Conservation (phyloP, 2,329 filamentous ascomycete species). For the Fusarium virguliforme region DNA sequence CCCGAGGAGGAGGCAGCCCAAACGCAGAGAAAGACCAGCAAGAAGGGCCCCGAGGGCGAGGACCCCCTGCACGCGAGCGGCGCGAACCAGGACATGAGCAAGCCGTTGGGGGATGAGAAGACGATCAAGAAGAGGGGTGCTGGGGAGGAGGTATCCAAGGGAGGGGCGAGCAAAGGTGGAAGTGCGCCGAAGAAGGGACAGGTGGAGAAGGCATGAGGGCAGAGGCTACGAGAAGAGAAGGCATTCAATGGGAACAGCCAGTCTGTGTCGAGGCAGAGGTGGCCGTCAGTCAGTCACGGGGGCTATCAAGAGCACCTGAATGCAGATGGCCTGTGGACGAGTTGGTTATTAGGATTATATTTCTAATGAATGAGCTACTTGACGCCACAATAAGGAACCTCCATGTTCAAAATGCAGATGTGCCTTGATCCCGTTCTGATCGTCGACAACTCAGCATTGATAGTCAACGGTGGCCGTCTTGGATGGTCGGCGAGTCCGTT, state of each 20-base stretch:
- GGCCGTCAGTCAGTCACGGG: too few relatives aligned
- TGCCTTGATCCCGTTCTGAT: not conserved
- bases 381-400: not conserved
- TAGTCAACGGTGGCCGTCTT: not conserved
- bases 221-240: not conserved
- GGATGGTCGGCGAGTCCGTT: slow-evolving; percentile 5
- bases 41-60: slow-evolving; percentile 44
- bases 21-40: slow-evolving; percentile 60
- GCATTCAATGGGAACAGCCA: not conserved
- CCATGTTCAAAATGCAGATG: not conserved
- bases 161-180: slow-evolving; percentile 54
- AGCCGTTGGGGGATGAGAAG: slow-evolving; percentile 57
- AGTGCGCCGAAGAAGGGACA: slow-evolving; percentile 54
- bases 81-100: slow-evolving; percentile 63
- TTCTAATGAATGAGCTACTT: not conserved
- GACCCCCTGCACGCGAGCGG: slow-evolving; percentile 61
- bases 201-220: slow-evolving; percentile 20
- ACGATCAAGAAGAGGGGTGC: slow-evolving; percentile 53
- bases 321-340: not conserved
- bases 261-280: too few relatives aligned
- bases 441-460: not conserved
- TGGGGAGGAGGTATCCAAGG: slow-evolving; percentile 56
- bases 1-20: slow-evolving; percentile 75
- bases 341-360: not conserved
- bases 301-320: too few relatives aligned